Percentiles rank a stretch among this genome's conserved stretches.
Evolutionary conservation across 495 filamentous ascomycete genomes (phyloP).

Genomic region (Podospora sp.): DNA sequence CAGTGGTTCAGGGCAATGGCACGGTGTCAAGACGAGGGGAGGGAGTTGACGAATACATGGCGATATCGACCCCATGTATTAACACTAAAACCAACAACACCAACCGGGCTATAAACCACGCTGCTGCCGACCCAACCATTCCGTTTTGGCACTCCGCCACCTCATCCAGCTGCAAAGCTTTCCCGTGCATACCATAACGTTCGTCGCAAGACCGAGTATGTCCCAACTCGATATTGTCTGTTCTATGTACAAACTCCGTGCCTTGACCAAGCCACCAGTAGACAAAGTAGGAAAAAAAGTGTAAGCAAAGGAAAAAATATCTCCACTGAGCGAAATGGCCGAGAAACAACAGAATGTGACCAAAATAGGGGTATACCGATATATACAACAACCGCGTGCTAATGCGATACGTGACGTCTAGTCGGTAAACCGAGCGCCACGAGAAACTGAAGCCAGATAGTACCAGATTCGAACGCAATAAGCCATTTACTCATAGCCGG

Average conservation of each 20-base stretch:
- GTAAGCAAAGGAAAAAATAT: too few relatives aligned
- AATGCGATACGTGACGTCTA: background rate
- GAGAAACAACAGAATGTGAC: background rate
- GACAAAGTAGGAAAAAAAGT: background rate
- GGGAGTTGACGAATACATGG: too few relatives aligned
- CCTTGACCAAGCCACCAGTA: background rate
- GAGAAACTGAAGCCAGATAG: background rate
- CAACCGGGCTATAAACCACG: background rate
- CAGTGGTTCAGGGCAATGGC: too few relatives aligned
- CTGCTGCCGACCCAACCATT: background rate
- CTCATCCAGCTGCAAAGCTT: background rate
- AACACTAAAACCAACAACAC: background rate
- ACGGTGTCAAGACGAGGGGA: too few relatives aligned
- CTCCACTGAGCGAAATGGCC: background rate
- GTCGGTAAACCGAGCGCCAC: background rate
- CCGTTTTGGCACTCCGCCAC: background rate
- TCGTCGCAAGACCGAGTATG: background rate
- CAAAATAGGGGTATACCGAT: background rate
- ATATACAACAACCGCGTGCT: background rate
- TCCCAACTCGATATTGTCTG: background rate
- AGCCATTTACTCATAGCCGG: conserved; percentile 1
- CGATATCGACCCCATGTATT: background rate
- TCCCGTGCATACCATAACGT: background rate
- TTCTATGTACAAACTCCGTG: background rate
- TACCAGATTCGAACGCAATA: background rate